Base-by-base conservation (phyloP, 805 yeast species). In the Kregervanrija pseudodelftensis region DNA sequence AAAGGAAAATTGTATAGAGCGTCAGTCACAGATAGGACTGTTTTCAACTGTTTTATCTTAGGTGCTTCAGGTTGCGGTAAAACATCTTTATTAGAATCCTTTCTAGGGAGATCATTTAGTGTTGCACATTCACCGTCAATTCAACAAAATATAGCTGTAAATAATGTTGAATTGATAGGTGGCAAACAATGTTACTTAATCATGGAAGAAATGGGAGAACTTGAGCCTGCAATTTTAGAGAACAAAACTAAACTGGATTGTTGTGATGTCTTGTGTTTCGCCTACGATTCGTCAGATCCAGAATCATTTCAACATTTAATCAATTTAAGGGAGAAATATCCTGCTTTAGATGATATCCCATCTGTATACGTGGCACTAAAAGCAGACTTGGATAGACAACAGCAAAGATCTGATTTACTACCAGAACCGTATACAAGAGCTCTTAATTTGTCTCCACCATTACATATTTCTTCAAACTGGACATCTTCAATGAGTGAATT, bases 251-350 rank as follows among this genome's bases (percentile, higher is more conserved):
- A 88, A 42, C 61, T 91, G 9, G 86, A 84, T 44, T 84, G 83
- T 42, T 93, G 98, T 64, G 99, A 93, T 61, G 95, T 89, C 3
- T 60, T 93, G 1, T 93, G 98, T 62, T 74, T 85, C 57, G 74
- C 89, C 0, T 93, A 93, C 63, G 99, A 93, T 60, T 88, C 97
- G 0, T 82, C 96, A 0, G 97, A 93, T 58, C 97, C 99, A 0
- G 95, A 91, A 44, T 86, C 95, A 37, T 93, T 93, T 61, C 85
- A 89, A 43, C 80, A 85, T 58, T 66, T 90, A 42, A 82, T 85
- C 28, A 84, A 84, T 14, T 60, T 90, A n/a, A 67, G 89, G 11
- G 67, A 73, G 30, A 72, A 68, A 49, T 79, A 83, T 55, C 76
- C 80, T 2, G 66, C 69, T 31, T 64, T 82, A 14, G 76, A 82